Evolutionary conservation across 768 basidiomycete genomes (phyloP).

Genomic region (Lyophyllum shimeji): DNA sequence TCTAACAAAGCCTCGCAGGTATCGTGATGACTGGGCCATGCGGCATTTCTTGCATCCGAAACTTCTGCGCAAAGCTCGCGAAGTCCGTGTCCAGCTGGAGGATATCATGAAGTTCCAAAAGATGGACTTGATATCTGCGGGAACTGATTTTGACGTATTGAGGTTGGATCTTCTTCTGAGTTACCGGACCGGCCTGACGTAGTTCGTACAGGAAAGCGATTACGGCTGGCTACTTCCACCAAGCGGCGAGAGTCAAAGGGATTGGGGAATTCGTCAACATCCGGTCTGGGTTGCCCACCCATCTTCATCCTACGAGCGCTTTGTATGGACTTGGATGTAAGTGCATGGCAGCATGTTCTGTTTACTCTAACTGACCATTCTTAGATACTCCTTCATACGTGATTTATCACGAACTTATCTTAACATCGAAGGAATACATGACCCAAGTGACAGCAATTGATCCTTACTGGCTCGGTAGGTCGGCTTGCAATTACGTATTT

Average conservation of each 20-base stretch:
- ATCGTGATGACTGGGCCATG: constrained; percentile 92
- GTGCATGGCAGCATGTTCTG: constrained; percentile 21
- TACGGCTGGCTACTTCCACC: constrained; percentile 97
- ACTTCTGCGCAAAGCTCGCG: constrained; percentile 89
- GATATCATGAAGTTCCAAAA: constrained; percentile 99
- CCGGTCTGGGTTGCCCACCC: constrained; percentile 91
- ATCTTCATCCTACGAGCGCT: constrained; percentile 95
- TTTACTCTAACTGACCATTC: constrained; percentile 12
- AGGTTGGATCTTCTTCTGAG: constrained; percentile 33
- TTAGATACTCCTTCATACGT: constrained; percentile 94
- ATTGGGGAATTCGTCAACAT: constrained; percentile 99
- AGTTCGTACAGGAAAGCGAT: constrained; percentile 78
- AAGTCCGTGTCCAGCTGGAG: constrained; percentile 93
- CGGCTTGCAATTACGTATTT: not conserved
- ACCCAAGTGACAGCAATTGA: constrained; percentile 98
- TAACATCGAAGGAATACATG: constrained; percentile 98
- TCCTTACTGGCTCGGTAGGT: constrained; percentile 92
- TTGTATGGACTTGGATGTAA: constrained; percentile 94
- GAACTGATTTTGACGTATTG: constrained; percentile 93
- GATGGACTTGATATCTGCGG: constrained; percentile 88
- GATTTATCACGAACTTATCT: constrained; percentile 93
- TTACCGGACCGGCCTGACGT: not conserved
- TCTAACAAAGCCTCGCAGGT: constrained; percentile 44
- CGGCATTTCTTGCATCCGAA: constrained; percentile 97
- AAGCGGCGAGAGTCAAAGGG: constrained; percentile 96